These are phyloP conservation scores for Aphanoascus verrucosus DNA, from an alignment of 2,329 filamentous ascomycete species.

Conservation along the genomic window DNA sequence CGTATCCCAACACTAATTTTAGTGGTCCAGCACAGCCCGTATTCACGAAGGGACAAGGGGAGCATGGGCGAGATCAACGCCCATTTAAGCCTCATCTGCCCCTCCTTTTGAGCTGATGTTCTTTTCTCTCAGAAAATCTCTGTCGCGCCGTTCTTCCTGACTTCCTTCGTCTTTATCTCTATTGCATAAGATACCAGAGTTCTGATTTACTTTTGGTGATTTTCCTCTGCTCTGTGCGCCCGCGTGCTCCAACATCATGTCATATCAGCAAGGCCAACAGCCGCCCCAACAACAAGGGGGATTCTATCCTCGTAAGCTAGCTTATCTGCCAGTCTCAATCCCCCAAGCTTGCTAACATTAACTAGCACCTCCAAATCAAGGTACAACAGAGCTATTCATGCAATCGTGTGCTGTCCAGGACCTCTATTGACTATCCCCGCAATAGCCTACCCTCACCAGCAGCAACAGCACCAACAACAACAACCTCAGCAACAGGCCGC, in stretches of 20 bases:
- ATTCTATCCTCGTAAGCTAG: conserved; percentile 22
- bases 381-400: neutral
- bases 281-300: conserved; percentile 16
- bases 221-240: neutral
- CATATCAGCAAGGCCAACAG: conserved; percentile 7
- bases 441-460: conserved; percentile 14
- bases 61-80: neutral
- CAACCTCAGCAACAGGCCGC: conserved; percentile 10
- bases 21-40: conserved; percentile 1
- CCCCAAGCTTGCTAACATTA: neutral
- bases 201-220: neutral
- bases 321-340: neutral
- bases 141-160: neutral
- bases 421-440: neutral
- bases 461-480: conserved; percentile 7
- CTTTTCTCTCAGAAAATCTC: neutral
- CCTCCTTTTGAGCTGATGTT: neutral
- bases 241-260: conserved; percentile 1
- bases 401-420: neutral
- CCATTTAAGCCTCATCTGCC: conserved; percentile 1
- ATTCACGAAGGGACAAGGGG: neutral
- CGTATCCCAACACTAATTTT: neutral
- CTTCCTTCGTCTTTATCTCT: neutral
- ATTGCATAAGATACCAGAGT: too few species aligned
- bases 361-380: conserved; percentile 7